A percentile compares a stretch with the other conserved stretches of the same genome.
These are phyloP conservation scores for Colletotrichum sp. DNA, from an alignment of 2,329 filamentous ascomycete species.

Conservation along the genomic window DNA sequence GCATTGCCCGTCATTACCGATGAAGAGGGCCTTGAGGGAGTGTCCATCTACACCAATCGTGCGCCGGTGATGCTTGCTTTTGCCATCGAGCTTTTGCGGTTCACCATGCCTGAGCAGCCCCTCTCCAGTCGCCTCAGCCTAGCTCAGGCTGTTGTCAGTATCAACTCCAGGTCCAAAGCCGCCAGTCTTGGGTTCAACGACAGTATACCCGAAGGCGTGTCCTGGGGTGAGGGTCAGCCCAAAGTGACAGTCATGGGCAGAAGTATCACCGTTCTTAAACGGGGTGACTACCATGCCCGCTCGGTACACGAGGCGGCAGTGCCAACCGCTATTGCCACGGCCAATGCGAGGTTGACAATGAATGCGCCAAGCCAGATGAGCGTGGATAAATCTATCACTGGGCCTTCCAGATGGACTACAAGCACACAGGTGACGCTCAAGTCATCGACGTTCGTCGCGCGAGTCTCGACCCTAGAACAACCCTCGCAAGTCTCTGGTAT, in stretches of 20 bases:
- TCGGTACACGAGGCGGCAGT: slow-evolving; percentile 4
- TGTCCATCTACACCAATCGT: slow-evolving; percentile 74
- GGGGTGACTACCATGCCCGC: slow-evolving; percentile 68
- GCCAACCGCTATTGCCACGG: slow-evolving; percentile 6
- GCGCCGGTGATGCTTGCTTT: slow-evolving; percentile 86
- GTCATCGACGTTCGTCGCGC: slow-evolving; percentile 62
- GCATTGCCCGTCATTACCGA: slow-evolving; percentile 61
- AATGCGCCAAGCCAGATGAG: slow-evolving; percentile 7
- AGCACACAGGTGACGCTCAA: slow-evolving; percentile 57
- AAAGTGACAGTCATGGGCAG: slow-evolving; percentile 74
- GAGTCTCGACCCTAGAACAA: slow-evolving; percentile 47
- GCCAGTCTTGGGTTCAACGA: slow-evolving; percentile 73
- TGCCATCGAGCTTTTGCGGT: slow-evolving; percentile 72
- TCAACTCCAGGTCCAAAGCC: slow-evolving; percentile 80
- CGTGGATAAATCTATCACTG: not conserved
- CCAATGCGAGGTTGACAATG: not conserved
- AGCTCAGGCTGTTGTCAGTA: slow-evolving; percentile 82
- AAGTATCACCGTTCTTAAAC: slow-evolving; percentile 76
- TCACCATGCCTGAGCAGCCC: slow-evolving; percentile 87
- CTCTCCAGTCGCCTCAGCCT: slow-evolving; percentile 83
- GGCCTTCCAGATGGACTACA: slow-evolving; percentile 47
- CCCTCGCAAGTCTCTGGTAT: slow-evolving; percentile 44
- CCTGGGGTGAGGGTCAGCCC: slow-evolving; percentile 78
- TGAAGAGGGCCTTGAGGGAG: slow-evolving; percentile 63
- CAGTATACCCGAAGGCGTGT: slow-evolving; percentile 69